Percentiles rank a stretch among this genome's conserved stretches.
These are phyloP conservation scores for Acorus gramineus DNA, from an alignment of 106 monocot species.

Conservation along the genomic window DNA sequence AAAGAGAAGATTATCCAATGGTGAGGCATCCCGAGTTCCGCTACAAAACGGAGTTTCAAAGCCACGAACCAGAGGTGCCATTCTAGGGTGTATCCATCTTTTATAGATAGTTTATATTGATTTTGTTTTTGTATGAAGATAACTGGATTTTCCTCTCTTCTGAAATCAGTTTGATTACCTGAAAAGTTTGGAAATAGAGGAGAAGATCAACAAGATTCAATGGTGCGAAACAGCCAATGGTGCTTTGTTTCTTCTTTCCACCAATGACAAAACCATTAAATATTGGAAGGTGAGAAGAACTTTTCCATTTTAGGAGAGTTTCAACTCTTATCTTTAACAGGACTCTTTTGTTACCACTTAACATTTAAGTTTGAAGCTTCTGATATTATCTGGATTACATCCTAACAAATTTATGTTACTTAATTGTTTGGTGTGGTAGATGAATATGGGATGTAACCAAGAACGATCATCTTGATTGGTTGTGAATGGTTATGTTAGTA, in stretches of 20 bases:
- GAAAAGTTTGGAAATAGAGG: slow-evolving; percentile 91
- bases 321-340: not conserved
- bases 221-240: slow-evolving; percentile 77
- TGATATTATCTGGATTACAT: too few relatives aligned
- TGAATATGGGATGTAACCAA: too few relatives aligned
- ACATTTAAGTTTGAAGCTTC: too few relatives aligned
- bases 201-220: slow-evolving; percentile 89
- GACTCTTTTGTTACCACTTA: not conserved
- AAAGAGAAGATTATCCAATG: slow-evolving; percentile 46
- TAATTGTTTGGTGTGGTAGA: too few relatives aligned
- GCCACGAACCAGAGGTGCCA: slow-evolving; percentile 79
- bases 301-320: not conserved
- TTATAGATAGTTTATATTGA: too few relatives aligned
- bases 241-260: slow-evolving; percentile 70
- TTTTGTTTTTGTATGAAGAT: too few relatives aligned
- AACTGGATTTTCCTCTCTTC: not conserved
- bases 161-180: slow-evolving; percentile 72
- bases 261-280: slow-evolving; percentile 91
- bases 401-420: too few relatives aligned
- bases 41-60: slow-evolving; percentile 87
- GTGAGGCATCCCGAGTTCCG: slow-evolving; percentile 69
- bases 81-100: not conserved
- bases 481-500: too few relatives aligned
- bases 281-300: slow-evolving; percentile 60
- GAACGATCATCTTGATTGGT: too few relatives aligned